Evolutionary conservation across 2,329 filamentous ascomycete genomes (phyloP).

Genomic region (Aspergillus bombycis): DNA sequence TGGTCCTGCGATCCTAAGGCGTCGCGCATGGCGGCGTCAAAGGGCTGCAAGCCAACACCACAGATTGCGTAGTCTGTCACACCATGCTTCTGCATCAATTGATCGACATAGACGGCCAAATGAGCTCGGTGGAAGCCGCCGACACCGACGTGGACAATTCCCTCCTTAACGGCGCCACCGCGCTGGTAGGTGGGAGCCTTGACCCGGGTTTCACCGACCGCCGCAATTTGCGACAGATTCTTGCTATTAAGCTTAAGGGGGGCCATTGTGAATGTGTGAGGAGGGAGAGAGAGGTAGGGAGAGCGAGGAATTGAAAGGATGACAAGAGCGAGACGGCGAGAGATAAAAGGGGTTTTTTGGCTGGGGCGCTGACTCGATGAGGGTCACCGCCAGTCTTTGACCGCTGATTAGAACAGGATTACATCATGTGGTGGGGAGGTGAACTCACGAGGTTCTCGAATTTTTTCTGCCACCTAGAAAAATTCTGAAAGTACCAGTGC

Average conservation of each 20-base stretch:
- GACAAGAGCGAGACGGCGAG: background rate
- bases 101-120: constrained; percentile 56
- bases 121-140: constrained; percentile 60
- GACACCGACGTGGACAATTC: constrained; percentile 59
- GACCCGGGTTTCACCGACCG: constrained; percentile 31
- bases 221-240: constrained; percentile 43
- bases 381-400: constrained; percentile 25
- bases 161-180: constrained; percentile 51
- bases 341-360: background rate
- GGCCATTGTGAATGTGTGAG: constrained; percentile 26
- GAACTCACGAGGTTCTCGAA: background rate
- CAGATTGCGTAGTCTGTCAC: constrained; percentile 55
- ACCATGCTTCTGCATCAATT: constrained; percentile 52
- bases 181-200: constrained; percentile 51
- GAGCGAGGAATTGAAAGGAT: background rate
- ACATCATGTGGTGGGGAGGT: constrained; percentile 5
- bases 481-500: background rate
- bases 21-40: constrained; percentile 57
- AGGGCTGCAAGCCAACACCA: constrained; percentile 56
- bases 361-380: background rate
- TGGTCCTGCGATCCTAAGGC: constrained; percentile 53
- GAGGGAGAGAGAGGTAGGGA: background rate
- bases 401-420: constrained; percentile 8
- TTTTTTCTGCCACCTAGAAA: background rate
- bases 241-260: constrained; percentile 45